Conservation (phyloP, 1,284 basidiomycete genomes). For the Sporisorium sorghi region DNA sequence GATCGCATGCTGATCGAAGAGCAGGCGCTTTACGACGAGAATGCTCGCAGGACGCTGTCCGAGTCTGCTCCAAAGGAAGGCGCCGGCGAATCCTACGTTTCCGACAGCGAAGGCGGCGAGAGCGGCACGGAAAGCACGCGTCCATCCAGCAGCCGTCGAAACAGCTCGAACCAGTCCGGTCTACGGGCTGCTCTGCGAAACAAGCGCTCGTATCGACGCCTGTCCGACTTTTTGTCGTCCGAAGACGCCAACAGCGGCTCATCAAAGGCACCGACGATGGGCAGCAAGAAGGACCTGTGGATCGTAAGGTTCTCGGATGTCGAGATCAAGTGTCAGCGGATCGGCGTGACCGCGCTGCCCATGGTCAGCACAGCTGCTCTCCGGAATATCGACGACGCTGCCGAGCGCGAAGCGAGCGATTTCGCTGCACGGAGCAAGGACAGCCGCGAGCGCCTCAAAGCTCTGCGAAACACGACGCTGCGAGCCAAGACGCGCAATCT, state of each 20-base stretch:
- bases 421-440: constrained; percentile 58
- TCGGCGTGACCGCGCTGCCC: constrained; percentile 87
- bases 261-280: constrained; percentile 64
- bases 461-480: constrained; percentile 57
- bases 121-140: constrained; percentile 28
- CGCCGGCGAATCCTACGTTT: constrained; percentile 8
- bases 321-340: constrained; percentile 87
- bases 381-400: constrained; percentile 1
- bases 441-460: constrained; percentile 59
- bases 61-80: constrained; percentile 54
- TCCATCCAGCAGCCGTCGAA: constrained; percentile 12
- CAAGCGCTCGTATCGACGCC: constrained; percentile 60
- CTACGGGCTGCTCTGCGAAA: constrained; percentile 54
- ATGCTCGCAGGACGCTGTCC: constrained; percentile 60
- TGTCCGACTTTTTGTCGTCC: constrained; percentile 56
- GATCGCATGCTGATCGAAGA: constrained; percentile 89
- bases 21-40: constrained; percentile 72
- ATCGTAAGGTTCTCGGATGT: constrained; percentile 95
- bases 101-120: constrained; percentile 41
- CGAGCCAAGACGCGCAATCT: constrained; percentile 61
- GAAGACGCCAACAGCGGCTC: constrained; percentile 20
- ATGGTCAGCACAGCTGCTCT: constrained; percentile 75
- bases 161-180: constrained; percentile 27
- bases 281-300: constrained; percentile 82
- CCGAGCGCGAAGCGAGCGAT: constrained; percentile 23